phyloP scores from a whole-genome alignment of 139 green algal species.

The Tetradesmus obliquus region DNA sequence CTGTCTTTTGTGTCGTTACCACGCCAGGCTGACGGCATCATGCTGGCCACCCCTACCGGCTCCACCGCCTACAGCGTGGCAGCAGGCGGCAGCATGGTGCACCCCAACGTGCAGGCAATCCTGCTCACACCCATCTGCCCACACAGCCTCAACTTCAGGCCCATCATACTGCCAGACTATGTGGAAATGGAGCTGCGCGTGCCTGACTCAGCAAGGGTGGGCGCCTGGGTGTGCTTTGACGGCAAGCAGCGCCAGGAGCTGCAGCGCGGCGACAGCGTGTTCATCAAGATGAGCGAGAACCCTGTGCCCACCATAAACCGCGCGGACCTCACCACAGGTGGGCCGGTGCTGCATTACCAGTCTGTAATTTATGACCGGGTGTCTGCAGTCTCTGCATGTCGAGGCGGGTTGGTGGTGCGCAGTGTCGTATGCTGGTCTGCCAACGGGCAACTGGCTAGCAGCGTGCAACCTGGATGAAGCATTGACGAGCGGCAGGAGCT shows the following conservation, averaged over 20 bases:
- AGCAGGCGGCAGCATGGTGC: slow-evolving; percentile 93
- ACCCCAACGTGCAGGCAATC: slow-evolving; percentile 92
- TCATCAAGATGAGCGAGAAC: slow-evolving; percentile 92
- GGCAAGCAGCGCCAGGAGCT: slow-evolving; percentile 91
- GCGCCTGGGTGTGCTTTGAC: slow-evolving; percentile 97
- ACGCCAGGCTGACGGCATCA: slow-evolving; percentile 92
- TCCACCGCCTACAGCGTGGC: slow-evolving; percentile 96
- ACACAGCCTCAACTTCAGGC: slow-evolving; percentile 95
- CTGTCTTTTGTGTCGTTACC: not conserved
- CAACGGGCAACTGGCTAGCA: no score
- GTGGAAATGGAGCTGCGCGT: slow-evolving; percentile 82
- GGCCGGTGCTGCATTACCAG: not conserved
- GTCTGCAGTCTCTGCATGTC: not conserved
- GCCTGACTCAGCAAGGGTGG: slow-evolving; percentile 79
- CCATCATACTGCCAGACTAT: slow-evolving; percentile 97
- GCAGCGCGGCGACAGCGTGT: slow-evolving; percentile 82
- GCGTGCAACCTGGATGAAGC: no score
- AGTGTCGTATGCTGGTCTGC: no score
- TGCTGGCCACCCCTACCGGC: slow-evolving; percentile 96
- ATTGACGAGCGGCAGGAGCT: no score
- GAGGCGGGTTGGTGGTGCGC: no score
- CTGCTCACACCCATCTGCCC: slow-evolving; percentile 96
- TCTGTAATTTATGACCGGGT: no score
- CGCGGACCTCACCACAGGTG: slow-evolving; percentile 86
- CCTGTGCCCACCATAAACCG: slow-evolving; percentile 97